These are phyloP conservation scores for Ganoderma leucocontextum DNA, from an alignment of 1,284 basidiomycete genomes.

Conservation along the genomic window DNA sequence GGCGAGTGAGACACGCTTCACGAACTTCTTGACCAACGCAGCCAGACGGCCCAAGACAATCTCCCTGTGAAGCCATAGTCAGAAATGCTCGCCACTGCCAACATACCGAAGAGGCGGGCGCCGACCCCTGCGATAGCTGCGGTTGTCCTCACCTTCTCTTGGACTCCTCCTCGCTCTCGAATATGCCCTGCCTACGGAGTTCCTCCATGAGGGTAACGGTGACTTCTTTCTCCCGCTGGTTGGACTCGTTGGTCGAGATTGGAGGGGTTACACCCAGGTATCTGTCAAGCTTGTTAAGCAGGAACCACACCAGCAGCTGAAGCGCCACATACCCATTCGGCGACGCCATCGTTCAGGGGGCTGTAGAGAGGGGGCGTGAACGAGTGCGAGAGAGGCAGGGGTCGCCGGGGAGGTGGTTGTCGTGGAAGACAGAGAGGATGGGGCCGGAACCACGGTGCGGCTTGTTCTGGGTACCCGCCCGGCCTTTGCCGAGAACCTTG, in stretches of 20 bases:
- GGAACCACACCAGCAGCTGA: neutral
- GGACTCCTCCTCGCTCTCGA: conserved; percentile 92
- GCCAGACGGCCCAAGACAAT: conserved; percentile 92
- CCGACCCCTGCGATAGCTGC: neutral
- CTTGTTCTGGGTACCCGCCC: conserved; percentile 15
- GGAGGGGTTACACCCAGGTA: conserved; percentile 89
- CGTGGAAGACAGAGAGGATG: conserved; percentile 28
- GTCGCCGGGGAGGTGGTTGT: conserved; percentile 19
- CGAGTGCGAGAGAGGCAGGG: conserved; percentile 2
- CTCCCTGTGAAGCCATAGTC: conserved; percentile 66
- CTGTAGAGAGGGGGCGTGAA: neutral
- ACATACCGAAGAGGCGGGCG: conserved; percentile 1
- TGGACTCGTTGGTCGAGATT: conserved; percentile 84
- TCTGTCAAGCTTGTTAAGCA: conserved; percentile 45
- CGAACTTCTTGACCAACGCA: conserved; percentile 93
- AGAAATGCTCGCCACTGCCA: conserved; percentile 23
- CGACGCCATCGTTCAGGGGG: conserved; percentile 18
- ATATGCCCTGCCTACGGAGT: conserved; percentile 85
- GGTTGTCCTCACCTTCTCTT: conserved; percentile 79
- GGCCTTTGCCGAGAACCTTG: conserved; percentile 27
- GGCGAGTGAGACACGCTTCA: conserved; percentile 82
- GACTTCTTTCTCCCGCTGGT: conserved; percentile 79
- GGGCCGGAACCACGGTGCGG: conserved; percentile 30
- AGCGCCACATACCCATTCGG: conserved; percentile 32
- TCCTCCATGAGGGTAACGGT: conserved; percentile 91